Percentiles rank a stretch among this genome's conserved stretches.
Evolutionary conservation across 768 basidiomycete species (phyloP).

Genomic region (Hericium coralloides): DNA sequence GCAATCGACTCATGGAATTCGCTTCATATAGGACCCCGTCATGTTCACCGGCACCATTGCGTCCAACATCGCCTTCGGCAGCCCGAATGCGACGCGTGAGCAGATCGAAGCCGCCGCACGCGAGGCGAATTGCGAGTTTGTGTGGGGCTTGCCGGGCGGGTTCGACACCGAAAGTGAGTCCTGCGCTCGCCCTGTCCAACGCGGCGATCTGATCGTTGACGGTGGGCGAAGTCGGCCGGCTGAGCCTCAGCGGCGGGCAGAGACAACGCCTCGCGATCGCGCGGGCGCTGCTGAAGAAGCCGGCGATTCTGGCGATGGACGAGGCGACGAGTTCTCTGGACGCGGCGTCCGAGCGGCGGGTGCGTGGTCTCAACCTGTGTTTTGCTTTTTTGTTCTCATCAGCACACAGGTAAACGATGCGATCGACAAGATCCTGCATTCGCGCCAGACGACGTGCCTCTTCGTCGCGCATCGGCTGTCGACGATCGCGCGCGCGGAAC

Average conservation of each 20-base stretch:
- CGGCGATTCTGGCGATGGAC: constrained; percentile 79
- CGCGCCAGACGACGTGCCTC: constrained; percentile 75
- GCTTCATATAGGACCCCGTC: constrained; percentile 52
- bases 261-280: constrained; percentile 78
- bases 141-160: constrained; percentile 89
- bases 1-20: neutral
- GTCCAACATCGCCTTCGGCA: constrained; percentile 89
- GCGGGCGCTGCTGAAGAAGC: constrained; percentile 82
- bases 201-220: neutral
- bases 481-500: constrained; percentile 83
- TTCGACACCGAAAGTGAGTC: constrained; percentile 86
- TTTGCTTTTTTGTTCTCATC: neutral
- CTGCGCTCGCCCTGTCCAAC: neutral
- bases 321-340: constrained; percentile 88
- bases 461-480: constrained; percentile 87
- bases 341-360: constrained; percentile 79
- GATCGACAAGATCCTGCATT: constrained; percentile 77
- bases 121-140: constrained; percentile 92
- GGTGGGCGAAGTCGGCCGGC: constrained; percentile 44
- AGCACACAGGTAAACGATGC: constrained; percentile 72
- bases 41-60: constrained; percentile 91
- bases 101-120: constrained; percentile 85
- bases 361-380: constrained; percentile 21
- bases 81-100: constrained; percentile 61
- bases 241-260: constrained; percentile 72